Percentiles rank a stretch among this genome's conserved stretches.
phyloP scores from a whole-genome alignment of 306 rosid genomes.

The Mimosa bimucronata region DNA sequence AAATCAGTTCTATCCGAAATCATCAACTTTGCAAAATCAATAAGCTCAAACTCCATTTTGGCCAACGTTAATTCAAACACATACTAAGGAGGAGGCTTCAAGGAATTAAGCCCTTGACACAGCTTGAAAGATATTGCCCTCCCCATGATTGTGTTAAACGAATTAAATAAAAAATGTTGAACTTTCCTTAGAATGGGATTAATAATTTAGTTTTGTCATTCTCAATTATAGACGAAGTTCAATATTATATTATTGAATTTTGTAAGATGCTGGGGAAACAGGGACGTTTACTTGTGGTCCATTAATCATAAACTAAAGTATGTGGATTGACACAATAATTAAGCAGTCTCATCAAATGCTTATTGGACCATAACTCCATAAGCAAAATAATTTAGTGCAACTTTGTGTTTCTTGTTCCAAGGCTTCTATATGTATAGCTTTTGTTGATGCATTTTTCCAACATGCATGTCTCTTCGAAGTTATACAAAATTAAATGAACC shows the following conservation, averaged over 20 bases:
- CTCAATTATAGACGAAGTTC: slow-evolving; percentile 31
- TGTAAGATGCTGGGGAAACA: background rate
- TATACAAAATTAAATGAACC: slow-evolving; percentile 16
- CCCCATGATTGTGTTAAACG: background rate
- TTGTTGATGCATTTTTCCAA: slow-evolving; percentile 28
- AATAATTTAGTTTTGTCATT: background rate
- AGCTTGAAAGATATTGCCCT: slow-evolving; percentile 9
- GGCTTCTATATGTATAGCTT: background rate
- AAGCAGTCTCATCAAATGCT: slow-evolving; percentile 7
- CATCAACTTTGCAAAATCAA: background rate
- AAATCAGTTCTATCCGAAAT: too few species aligned
- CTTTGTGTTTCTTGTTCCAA: slow-evolving; percentile 31
- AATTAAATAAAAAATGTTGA: background rate
- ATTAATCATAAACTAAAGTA: background rate
- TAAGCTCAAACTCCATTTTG: background rate
- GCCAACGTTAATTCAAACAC: background rate
- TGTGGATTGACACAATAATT: slow-evolving; percentile 38
- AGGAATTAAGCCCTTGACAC: slow-evolving; percentile 7
- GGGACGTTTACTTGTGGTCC: background rate
- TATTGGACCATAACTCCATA: slow-evolving; percentile 27
- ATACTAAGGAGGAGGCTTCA: background rate
- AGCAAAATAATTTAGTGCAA: background rate
- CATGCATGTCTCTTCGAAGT: slow-evolving; percentile 28
- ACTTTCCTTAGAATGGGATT: background rate
- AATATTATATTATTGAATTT: background rate